A percentile compares a stretch with the other conserved stretches of the same genome.
phyloP scores from a whole-genome alignment of 148 eudicot species.

The Cornus controversa region DNA sequence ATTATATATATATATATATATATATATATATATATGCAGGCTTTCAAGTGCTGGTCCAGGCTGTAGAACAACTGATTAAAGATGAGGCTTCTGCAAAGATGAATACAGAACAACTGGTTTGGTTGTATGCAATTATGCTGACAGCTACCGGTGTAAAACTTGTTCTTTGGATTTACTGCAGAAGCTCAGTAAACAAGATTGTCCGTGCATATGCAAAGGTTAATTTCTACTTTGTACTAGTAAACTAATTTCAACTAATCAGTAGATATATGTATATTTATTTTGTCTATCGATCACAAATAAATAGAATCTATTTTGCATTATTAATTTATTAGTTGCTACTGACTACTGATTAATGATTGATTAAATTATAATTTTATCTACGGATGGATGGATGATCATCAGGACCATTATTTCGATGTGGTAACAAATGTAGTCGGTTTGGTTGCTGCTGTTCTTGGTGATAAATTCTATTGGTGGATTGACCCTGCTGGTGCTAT shows the following conservation, averaged over 20 bases:
- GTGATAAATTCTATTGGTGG: constrained; percentile 70
- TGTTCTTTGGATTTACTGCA: constrained; percentile 65
- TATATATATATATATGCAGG: too few species aligned
- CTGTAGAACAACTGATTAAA: constrained; percentile 50
- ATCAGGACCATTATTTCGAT: constrained; percentile 79
- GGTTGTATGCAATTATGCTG: constrained; percentile 69
- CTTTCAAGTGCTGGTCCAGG: constrained; percentile 69
- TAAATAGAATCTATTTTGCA: background rate
- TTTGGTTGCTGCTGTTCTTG: constrained; percentile 68
- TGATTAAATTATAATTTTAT: background rate
- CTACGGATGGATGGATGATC: background rate
- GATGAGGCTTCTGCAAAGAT: constrained; percentile 46
- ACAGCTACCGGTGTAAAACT: constrained; percentile 60
- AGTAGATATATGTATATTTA: background rate
- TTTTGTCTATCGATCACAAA: background rate
- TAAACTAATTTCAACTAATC: background rate
- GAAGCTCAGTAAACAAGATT: constrained; percentile 62
- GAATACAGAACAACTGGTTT: constrained; percentile 41
- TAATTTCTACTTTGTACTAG: too few species aligned
- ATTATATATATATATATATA: too few species aligned
- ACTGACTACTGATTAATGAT: background rate
- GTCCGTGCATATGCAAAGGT: constrained; percentile 86
- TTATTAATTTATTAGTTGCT: too few species aligned
- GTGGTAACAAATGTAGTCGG: constrained; percentile 80
- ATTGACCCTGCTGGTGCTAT: constrained; percentile 77